Conservation (phyloP, 78 protist species). For the Dictyostelium intermedium region DNA sequence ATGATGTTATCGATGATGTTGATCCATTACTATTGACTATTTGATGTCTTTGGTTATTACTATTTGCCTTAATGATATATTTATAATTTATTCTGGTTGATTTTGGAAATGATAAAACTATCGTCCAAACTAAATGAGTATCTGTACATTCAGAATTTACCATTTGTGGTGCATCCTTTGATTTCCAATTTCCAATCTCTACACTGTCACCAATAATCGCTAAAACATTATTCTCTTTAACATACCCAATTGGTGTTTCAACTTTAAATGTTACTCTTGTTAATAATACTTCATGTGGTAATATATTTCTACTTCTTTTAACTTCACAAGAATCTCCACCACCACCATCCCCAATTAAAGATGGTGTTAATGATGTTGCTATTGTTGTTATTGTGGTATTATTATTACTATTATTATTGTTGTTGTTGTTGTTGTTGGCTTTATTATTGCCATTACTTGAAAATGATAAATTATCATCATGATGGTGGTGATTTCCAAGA, state of each 20-base stretch:
- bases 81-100: conserved; percentile 27
- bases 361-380: not conserved
- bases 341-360: not conserved
- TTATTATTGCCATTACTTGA: not conserved
- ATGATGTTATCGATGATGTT: not conserved
- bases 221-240: conserved; percentile 9
- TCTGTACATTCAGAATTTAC: conserved; percentile 29
- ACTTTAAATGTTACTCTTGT: conserved; percentile 69
- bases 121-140: conserved; percentile 65
- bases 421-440: not conserved
- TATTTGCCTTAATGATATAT: conserved; percentile 22
- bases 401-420: not conserved
- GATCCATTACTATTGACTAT: not conserved
- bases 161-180: conserved; percentile 18
- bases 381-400: not conserved
- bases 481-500: not conserved
- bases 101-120: conserved; percentile 12
- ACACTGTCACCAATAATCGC: conserved; percentile 36
- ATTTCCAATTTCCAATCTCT: conserved; percentile 49
- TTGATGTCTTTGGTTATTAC: not conserved
- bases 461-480: not conserved
- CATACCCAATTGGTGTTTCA: conserved; percentile 20
- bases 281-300: conserved; percentile 23
- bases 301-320: not conserved
- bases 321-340: not conserved